phyloP scores from a whole-genome alignment of 208 protist species.

The Acanthamoeba quina region DNA sequence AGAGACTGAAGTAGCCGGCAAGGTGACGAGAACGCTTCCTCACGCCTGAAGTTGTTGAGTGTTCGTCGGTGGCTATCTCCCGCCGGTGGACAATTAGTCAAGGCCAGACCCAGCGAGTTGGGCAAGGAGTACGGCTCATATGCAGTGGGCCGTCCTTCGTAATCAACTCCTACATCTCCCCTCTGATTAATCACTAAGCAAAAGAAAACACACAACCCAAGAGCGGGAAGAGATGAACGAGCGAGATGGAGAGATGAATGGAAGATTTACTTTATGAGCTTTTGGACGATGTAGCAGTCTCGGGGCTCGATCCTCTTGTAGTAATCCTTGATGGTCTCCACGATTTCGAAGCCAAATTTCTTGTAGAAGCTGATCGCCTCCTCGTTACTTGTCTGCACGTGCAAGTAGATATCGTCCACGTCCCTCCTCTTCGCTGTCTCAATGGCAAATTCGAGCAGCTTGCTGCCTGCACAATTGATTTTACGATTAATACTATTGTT shows the following conservation, averaged over 20 bases:
- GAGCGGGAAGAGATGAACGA: background rate
- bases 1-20: background rate
- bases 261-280: conserved; percentile 16
- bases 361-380: conserved; percentile 78
- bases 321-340: conserved; percentile 66
- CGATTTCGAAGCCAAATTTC: conserved; percentile 77
- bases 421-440: conserved; percentile 47
- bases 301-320: conserved; percentile 78
- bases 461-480: conserved; percentile 28
- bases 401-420: conserved; percentile 70
- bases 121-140: conserved; percentile 10
- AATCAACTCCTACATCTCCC: background rate
- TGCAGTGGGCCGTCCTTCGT: background rate
- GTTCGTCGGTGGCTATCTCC: background rate
- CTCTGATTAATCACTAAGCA: background rate
- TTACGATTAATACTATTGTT: background rate
- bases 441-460: conserved; percentile 71
- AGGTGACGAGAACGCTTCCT: background rate
- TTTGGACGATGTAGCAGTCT: conserved; percentile 73
- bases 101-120: background rate
- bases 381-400: conserved; percentile 79
- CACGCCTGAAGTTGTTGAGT: conserved; percentile 28
- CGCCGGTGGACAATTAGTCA: conserved; percentile 22
- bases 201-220: background rate
- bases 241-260: background rate